phyloP scores from a whole-genome alignment of 2,329 filamentous ascomycete species.

The Phyllosticta ampelicida region DNA sequence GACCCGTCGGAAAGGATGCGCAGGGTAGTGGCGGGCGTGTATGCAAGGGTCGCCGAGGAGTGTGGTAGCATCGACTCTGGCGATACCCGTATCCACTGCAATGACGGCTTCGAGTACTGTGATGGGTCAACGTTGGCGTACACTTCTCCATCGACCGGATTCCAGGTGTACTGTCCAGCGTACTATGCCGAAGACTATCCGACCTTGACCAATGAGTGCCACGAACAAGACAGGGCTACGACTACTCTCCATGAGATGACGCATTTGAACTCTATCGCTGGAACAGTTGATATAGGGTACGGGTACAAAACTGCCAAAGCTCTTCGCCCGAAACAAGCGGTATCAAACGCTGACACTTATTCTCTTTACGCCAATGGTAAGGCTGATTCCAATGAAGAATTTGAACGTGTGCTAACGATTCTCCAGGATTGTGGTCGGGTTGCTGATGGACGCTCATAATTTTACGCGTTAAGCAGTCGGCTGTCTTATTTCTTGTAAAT shows the following conservation, averaged over 20 bases:
- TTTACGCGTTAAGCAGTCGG: not conserved
- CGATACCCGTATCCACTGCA: slow-evolving; percentile 43
- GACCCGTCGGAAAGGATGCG: slow-evolving; percentile 36
- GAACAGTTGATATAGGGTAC: slow-evolving; percentile 49
- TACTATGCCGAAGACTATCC: slow-evolving; percentile 47
- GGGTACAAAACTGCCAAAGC: slow-evolving; percentile 31
- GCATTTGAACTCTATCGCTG: slow-evolving; percentile 47
- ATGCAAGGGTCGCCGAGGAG: slow-evolving; percentile 45
- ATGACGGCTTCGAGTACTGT: slow-evolving; percentile 46
- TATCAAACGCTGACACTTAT: slow-evolving; percentile 49
- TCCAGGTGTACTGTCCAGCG: slow-evolving; percentile 51
- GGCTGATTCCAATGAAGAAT: not conserved
- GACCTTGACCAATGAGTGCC: slow-evolving; percentile 41
- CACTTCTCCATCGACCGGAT: slow-evolving; percentile 43
- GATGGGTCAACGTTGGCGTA: slow-evolving; percentile 47
- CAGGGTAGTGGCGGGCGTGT: slow-evolving; percentile 39
- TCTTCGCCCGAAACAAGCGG: not conserved
- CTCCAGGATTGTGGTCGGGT: not conserved
- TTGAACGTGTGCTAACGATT: slow-evolving; percentile 18
- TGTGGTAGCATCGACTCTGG: slow-evolving; percentile 42
- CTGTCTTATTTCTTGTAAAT: not conserved
- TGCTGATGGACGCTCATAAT: not conserved
- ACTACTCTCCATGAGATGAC: slow-evolving; percentile 57
- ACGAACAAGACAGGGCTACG: slow-evolving; percentile 54
- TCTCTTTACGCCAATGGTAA: slow-evolving; percentile 43